Conservation (phyloP, 345 rosid species). For the Citrus glauca region DNA sequence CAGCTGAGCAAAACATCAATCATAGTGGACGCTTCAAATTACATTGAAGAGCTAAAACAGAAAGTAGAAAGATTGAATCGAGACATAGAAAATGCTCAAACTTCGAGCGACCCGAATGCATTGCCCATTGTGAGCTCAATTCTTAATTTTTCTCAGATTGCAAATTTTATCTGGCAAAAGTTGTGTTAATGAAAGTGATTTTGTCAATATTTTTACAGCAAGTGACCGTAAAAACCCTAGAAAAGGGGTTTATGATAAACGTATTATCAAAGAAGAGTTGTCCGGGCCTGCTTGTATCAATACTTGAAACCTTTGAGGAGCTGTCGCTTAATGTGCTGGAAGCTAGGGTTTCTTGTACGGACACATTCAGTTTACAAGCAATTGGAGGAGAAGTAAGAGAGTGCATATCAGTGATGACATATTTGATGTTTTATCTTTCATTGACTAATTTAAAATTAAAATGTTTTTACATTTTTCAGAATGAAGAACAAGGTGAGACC, state of each 20-base stretch:
- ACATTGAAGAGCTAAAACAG: slow-evolving; percentile 68
- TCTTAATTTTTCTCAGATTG: not conserved
- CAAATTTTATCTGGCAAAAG: not conserved
- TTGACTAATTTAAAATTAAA: not conserved
- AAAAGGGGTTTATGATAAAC: slow-evolving; percentile 70
- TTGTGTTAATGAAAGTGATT: not conserved
- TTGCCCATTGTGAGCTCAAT: slow-evolving; percentile 36
- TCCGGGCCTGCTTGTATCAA: slow-evolving; percentile 70
- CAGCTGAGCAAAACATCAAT: slow-evolving; percentile 66
- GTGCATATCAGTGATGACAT: no score
- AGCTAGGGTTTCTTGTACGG: slow-evolving; percentile 94
- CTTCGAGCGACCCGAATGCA: slow-evolving; percentile 32
- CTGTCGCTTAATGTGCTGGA: slow-evolving; percentile 70
- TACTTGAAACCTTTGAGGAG: slow-evolving; percentile 84
- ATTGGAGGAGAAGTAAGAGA: slow-evolving; percentile 65
- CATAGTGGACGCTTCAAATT: slow-evolving; percentile 77
- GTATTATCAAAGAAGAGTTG: slow-evolving; percentile 59
- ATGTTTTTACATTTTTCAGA: slow-evolving; percentile 35
- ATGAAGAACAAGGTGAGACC: slow-evolving; percentile 49
- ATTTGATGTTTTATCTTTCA: no score
- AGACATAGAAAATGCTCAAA: slow-evolving; percentile 37
- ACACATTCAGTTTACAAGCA: slow-evolving; percentile 66
- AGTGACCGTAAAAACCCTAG: slow-evolving; percentile 81
- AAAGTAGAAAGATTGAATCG: slow-evolving; percentile 65
- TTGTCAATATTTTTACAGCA: slow-evolving; percentile 22